Evolutionary conservation across 2,329 filamentous ascomycete genomes (phyloP).

Genomic region (Talaromyces amestolkiae): DNA sequence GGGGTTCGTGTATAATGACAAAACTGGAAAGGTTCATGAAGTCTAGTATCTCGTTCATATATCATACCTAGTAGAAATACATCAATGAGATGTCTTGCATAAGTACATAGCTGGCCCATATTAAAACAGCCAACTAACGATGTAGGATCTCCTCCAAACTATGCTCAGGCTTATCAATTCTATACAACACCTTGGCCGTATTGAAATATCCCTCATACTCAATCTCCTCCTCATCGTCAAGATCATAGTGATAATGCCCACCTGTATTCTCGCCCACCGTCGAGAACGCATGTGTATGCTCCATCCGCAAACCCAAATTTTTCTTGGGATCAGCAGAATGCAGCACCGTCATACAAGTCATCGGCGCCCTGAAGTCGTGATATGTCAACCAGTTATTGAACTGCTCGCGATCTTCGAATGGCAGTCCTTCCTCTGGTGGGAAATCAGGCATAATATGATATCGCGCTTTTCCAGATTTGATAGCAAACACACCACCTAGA

Average conservation of each 20-base stretch:
- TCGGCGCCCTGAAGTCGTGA: slow-evolving; percentile 37
- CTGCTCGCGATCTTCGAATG: not conserved
- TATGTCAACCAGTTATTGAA: slow-evolving; percentile 52
- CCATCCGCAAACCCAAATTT: slow-evolving; percentile 42
- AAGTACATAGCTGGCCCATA: not conserved
- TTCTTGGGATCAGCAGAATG: slow-evolving; percentile 43
- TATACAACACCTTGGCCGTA: slow-evolving; percentile 41
- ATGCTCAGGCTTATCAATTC: slow-evolving; percentile 34
- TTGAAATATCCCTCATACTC: slow-evolving; percentile 52
- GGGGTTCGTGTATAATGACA: slow-evolving; percentile 8
- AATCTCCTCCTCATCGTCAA: slow-evolving; percentile 33
- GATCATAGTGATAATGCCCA: slow-evolving; percentile 49
- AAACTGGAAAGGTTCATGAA: slow-evolving; percentile 7
- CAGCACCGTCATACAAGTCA: slow-evolving; percentile 44
- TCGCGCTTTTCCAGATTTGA: not conserved
- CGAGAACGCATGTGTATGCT: slow-evolving; percentile 51
- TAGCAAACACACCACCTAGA: not conserved
- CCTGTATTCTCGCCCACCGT: slow-evolving; percentile 32
- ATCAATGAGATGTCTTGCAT: not conserved
- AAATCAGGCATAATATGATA: slow-evolving; percentile 3
- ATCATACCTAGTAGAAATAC: not conserved
- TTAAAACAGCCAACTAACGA: not conserved
- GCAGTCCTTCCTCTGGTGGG: not conserved
- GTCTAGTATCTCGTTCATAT: not conserved
- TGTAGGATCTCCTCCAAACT: not conserved